Conservation (phyloP, 1,284 basidiomycete genomes). For the Ustilago crameri region DNA sequence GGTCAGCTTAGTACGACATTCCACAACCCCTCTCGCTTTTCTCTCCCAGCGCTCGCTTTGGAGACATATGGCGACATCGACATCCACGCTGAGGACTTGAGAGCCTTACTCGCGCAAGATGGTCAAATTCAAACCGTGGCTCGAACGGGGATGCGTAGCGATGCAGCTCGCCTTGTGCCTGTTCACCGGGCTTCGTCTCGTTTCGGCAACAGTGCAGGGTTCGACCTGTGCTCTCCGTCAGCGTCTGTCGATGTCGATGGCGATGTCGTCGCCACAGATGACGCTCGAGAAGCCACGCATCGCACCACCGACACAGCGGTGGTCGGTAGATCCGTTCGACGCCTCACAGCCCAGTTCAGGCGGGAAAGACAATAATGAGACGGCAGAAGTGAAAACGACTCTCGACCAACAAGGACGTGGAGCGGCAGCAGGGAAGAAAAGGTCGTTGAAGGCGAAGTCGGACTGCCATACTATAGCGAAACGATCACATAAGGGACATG, state of each 20-base stretch:
- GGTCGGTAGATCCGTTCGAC: not conserved
- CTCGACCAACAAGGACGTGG: too few species aligned
- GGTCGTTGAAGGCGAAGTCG: too few species aligned
- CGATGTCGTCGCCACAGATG: not conserved
- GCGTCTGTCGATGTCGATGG: not conserved
- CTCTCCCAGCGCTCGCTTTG: not conserved
- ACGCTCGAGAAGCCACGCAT: conserved; percentile 3
- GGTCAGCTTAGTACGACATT: too few species aligned
- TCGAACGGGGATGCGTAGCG: conserved; percentile 14
- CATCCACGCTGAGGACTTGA: not conserved
- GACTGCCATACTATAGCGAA: too few species aligned
- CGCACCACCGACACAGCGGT: conserved; percentile 6
- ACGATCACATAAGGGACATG: too few species aligned
- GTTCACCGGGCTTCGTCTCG: conserved; percentile 19
- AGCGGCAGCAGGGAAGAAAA: too few species aligned
- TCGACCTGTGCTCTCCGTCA: conserved; percentile 4
- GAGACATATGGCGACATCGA: not conserved
- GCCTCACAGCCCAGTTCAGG: not conserved
- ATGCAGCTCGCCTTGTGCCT: conserved; percentile 22
- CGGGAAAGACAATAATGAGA: not conserved
- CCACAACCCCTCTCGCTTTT: too few species aligned
- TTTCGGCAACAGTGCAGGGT: conserved; percentile 5
- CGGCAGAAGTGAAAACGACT: too few species aligned
- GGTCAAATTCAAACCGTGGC: conserved; percentile 14
- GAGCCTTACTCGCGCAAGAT: conserved; percentile 3